Evolutionary conservation across 345 rosid species (phyloP).

Genomic region (Adansonia digitata): DNA sequence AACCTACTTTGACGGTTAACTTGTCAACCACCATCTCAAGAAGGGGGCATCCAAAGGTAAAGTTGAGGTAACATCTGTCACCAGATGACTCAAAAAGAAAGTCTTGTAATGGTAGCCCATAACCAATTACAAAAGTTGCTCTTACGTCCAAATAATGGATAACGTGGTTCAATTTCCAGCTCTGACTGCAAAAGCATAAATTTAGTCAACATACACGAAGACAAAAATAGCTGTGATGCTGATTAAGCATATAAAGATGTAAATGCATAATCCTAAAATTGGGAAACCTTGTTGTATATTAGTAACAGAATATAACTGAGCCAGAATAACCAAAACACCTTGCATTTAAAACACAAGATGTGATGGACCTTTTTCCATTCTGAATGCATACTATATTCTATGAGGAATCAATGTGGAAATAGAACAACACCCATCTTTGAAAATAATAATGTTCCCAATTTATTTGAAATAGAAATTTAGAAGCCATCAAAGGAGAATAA

Average conservation of each 20-base stretch:
- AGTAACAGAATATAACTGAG: not conserved
- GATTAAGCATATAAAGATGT: not conserved
- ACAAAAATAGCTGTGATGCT: not conserved
- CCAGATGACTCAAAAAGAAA: conserved; percentile 84
- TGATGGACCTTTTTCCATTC: not conserved
- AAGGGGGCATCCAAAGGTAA: conserved; percentile 92
- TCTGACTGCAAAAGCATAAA: conserved; percentile 62
- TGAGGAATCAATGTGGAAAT: not conserved
- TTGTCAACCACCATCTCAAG: conserved; percentile 81
- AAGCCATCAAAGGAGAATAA: not conserved
- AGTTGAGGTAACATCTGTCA: conserved; percentile 89
- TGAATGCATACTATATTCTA: not conserved
- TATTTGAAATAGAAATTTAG: not conserved
- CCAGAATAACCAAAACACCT: not conserved
- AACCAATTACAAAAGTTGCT: conserved; percentile 86
- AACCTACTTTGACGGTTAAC: conserved; percentile 73
- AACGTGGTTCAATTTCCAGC: conserved; percentile 91
- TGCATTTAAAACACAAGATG: not conserved
- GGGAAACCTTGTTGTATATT: conserved; percentile 1
- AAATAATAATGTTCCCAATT: not conserved
- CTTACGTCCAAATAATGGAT: conserved; percentile 98
- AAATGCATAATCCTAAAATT: not conserved
- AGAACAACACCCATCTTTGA: not conserved
- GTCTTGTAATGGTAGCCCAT: conserved; percentile 84
- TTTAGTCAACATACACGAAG: conserved; percentile 11